These are phyloP conservation scores for Fagopyrum esculentum DNA, from an alignment of 148 eudicot genomes.

Conservation along the genomic window DNA sequence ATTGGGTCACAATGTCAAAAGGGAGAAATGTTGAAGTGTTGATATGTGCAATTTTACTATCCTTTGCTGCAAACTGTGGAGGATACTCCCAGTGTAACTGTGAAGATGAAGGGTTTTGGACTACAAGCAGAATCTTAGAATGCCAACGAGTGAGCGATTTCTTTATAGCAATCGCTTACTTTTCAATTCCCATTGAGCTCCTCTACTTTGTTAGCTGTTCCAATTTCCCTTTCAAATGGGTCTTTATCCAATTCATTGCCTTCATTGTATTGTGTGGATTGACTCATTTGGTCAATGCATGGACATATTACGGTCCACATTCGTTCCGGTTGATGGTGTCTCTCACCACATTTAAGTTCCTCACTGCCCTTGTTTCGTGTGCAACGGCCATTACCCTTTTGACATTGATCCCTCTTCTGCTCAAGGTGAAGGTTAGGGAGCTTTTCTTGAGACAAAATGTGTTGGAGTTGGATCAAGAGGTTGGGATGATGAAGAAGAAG, in stretches of 20 bases:
- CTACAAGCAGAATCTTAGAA: constrained; percentile 24
- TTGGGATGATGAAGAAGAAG: constrained; percentile 66
- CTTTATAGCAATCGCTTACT: constrained; percentile 77
- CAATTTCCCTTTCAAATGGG: constrained; percentile 89
- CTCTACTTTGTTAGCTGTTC: constrained; percentile 86
- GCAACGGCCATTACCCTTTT: constrained; percentile 89
- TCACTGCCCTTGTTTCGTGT: constrained; percentile 84
- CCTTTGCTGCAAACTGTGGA: constrained; percentile 16
- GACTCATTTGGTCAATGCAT: constrained; percentile 87
- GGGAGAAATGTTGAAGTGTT: constrained; percentile 16
- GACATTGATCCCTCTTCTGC: constrained; percentile 73
- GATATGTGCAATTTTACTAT: constrained; percentile 23
- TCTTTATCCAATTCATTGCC: constrained; percentile 67
- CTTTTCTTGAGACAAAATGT: constrained; percentile 66
- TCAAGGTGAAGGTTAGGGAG: constrained; percentile 84
- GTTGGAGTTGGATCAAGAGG: constrained; percentile 74
- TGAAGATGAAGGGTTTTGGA: constrained; percentile 50
- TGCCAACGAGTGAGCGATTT: constrained; percentile 48
- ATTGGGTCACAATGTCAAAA: constrained; percentile 8
- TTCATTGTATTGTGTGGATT: constrained; percentile 95
- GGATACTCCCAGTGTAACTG: constrained; percentile 42
- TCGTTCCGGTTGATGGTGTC: constrained; percentile 78
- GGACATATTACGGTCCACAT: constrained; percentile 66
- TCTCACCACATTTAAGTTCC: constrained; percentile 72
- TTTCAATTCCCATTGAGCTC: constrained; percentile 85